Evolutionary conservation across 148 eudicot species (phyloP).

Genomic region (Spergularia marina): DNA sequence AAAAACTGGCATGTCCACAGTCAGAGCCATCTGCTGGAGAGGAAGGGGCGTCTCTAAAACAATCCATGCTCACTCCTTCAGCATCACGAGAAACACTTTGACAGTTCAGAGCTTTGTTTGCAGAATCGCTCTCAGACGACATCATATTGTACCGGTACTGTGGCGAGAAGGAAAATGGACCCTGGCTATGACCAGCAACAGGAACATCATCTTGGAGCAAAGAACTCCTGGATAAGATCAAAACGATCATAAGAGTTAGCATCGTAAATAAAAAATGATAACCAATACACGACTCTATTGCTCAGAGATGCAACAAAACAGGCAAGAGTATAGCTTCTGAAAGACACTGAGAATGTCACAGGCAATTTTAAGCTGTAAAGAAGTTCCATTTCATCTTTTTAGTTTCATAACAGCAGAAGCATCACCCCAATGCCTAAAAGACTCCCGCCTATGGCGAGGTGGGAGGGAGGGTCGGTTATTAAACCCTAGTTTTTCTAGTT

Average conservation of each 20-base stretch:
- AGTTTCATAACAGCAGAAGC: too few relatives aligned
- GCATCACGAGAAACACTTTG: conserved; percentile 29
- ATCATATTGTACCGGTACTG: conserved; percentile 33
- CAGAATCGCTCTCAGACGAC: conserved; percentile 31
- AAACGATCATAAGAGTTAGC: conserved; percentile 3
- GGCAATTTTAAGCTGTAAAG: too few relatives aligned
- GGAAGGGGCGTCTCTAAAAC: conserved; percentile 33
- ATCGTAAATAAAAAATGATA: neutral
- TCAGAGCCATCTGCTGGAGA: conserved; percentile 31
- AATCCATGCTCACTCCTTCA: conserved; percentile 29
- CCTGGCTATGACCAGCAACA: conserved; percentile 19
- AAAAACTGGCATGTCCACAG: conserved; percentile 18
- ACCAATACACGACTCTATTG: neutral
- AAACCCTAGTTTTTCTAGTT: neutral
- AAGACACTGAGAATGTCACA: too few relatives aligned
- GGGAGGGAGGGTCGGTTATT: too few relatives aligned
- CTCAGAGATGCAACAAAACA: neutral
- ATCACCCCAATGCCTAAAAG: too few relatives aligned
- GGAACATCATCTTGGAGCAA: conserved; percentile 51
- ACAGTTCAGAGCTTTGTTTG: conserved; percentile 26
- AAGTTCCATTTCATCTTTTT: too few relatives aligned
- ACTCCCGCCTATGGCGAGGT: too few relatives aligned
- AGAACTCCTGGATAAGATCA: conserved; percentile 44
- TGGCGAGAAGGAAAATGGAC: conserved; percentile 31
- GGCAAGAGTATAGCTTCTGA: too few relatives aligned